phyloP scores from a whole-genome alignment of 306 rosid species.

The Quercus cerris region DNA sequence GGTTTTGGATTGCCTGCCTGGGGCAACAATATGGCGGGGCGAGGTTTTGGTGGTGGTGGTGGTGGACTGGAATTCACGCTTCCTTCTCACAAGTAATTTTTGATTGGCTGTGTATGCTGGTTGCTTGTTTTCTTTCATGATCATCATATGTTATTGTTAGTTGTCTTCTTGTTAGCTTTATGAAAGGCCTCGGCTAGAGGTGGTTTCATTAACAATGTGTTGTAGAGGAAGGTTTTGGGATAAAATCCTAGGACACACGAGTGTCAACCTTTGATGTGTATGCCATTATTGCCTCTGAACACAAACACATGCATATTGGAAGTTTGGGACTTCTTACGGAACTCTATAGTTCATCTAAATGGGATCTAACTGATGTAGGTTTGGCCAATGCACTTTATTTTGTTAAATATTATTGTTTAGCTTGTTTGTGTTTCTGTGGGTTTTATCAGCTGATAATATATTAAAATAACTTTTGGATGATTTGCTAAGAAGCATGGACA shows the following conservation, averaged over 20 bases:
- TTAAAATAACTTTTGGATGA: not conserved
- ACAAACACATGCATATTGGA: not conserved
- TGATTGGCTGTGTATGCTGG: constrained; percentile 4
- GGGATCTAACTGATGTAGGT: not conserved
- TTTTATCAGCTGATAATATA: not conserved
- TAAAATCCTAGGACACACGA: not conserved
- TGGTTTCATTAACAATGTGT: not conserved
- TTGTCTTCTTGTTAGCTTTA: constrained; percentile 16
- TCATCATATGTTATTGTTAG: not conserved
- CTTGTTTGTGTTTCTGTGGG: not conserved
- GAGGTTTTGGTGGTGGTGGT: constrained; percentile 79
- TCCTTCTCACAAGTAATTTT: constrained; percentile 94
- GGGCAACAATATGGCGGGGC: constrained; percentile 75
- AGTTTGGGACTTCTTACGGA: not conserved
- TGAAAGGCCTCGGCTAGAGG: constrained; percentile 4
- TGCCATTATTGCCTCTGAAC: not conserved
- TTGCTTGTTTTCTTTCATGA: constrained; percentile 2
- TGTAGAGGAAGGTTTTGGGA: not conserved
- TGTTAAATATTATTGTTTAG: constrained; percentile 6
- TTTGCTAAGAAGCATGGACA: too few relatives aligned
- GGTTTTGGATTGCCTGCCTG: constrained; percentile 76
- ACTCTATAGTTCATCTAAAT: not conserved
- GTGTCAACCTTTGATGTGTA: not conserved
- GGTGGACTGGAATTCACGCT: constrained; percentile 92
- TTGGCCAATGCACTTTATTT: not conserved